phyloP scores from a whole-genome alignment of 1,284 basidiomycete genomes.

The Cryptococcus depauperatus region DNA sequence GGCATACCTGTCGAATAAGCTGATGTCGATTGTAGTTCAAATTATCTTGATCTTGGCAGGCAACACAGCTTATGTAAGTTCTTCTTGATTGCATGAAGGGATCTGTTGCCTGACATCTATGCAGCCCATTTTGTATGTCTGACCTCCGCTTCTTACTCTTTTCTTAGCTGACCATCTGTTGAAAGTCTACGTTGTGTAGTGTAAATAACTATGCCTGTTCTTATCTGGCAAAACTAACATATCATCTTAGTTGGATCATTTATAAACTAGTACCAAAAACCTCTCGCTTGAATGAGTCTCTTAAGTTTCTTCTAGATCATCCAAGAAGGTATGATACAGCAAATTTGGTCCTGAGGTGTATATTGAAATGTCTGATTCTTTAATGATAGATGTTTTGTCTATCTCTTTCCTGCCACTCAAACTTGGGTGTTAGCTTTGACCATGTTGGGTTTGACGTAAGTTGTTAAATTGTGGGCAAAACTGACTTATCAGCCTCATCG shows the following conservation, averaged over 20 bases:
- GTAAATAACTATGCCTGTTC: conserved; percentile 39
- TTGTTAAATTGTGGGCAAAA: conserved; percentile 5
- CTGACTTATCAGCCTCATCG: conserved; percentile 53
- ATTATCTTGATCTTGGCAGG: conserved; percentile 72
- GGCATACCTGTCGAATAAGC: neutral
- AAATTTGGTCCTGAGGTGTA: no score
- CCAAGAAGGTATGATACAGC: conserved; percentile 68
- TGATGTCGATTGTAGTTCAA: conserved; percentile 26
- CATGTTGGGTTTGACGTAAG: conserved; percentile 64
- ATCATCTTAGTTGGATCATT: conserved; percentile 58
- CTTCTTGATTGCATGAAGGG: conserved; percentile 1
- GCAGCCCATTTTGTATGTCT: conserved; percentile 63
- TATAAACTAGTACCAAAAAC: conserved; percentile 55
- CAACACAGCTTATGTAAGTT: conserved; percentile 80
- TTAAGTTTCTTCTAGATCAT: conserved; percentile 89
- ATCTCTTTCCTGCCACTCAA: conserved; percentile 90
- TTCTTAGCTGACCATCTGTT: neutral
- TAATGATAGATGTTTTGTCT: conserved; percentile 64
- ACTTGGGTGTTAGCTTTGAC: conserved; percentile 78
- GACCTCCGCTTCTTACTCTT: neutral
- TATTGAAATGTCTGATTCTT: neutral
- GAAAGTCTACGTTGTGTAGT: conserved; percentile 57
- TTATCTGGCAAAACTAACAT: conserved; percentile 6
- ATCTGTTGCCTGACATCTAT: conserved; percentile 11
- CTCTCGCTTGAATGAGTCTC: conserved; percentile 66